Evolutionary conservation across 192 early-diverging fungal species (phyloP).

Genomic region (Coemansia brasiliensis): DNA sequence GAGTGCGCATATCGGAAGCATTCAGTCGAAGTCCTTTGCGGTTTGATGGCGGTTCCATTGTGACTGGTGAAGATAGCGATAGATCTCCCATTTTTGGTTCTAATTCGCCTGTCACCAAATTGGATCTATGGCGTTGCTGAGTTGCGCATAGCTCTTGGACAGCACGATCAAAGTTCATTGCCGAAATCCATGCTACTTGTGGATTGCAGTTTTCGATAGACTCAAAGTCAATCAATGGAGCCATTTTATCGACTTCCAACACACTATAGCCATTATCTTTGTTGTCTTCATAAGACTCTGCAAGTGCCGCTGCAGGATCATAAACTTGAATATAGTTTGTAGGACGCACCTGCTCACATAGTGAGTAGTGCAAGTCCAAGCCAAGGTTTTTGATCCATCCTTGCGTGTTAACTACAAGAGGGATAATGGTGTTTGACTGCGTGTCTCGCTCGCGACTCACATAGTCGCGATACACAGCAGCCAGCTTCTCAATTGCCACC

Average conservation of each 20-base stretch:
- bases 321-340: conserved; percentile 69
- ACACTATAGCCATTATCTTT: background rate
- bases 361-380: conserved; percentile 73
- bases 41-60: background rate
- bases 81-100: conserved; percentile 2
- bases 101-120: background rate
- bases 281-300: background rate
- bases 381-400: conserved; percentile 93
- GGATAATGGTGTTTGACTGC: conserved; percentile 41
- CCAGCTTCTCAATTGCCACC: conserved; percentile 62
- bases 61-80: background rate
- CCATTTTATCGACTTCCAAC: conserved; percentile 12
- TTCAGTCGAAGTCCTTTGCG: conserved; percentile 55
- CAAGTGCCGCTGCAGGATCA: conserved; percentile 8
- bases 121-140: background rate
- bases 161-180: conserved; percentile 33
- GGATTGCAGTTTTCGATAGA: conserved; percentile 32
- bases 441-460: background rate
- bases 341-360: conserved; percentile 63
- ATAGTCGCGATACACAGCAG: conserved; percentile 59
- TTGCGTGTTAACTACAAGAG: conserved; percentile 93
- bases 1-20: conserved; percentile 64
- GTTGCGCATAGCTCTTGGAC: background rate
- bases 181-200: conserved; percentile 30
- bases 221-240: conserved; percentile 51